Base-by-base conservation (phyloP, 331 rosid species). In the Telfairia occidentalis region DNA sequence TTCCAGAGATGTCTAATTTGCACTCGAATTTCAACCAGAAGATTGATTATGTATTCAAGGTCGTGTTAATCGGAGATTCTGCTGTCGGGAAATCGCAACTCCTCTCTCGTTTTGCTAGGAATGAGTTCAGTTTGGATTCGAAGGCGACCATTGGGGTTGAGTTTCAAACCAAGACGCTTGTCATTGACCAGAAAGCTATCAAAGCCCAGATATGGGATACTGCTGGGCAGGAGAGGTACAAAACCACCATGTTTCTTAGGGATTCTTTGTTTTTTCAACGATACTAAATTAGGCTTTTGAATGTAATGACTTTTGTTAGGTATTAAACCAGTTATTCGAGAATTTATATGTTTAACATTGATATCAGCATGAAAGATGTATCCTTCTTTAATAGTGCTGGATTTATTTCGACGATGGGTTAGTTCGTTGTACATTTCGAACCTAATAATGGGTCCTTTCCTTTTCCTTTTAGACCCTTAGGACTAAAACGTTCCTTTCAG, bases 201-300 rank as follows among this genome's bases (percentile, higher is more conserved):
- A 93, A 91, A 83, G 96, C 97, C 6, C 98, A 93, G 90, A 89
- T 93, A 81, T 93, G 98, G 98, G 98, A 93, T 72, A 93, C 98
- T 72, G 98, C 98, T 71, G 98, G 98, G 71, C 98, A 93, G 86
- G 98, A 93, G 86, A 93, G 98, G 98, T 93, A 84, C 21, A 12
- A 32, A 24, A 15, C 43, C 1, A 7, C n/a, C 29, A 0, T 10
- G 32, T 11, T 59, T 73, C 59, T 75, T 53, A 58, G 46, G 46
- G 73, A 28, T 43, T 3, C 34, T 16, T 29, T 69, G 0, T 38
- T 0, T 60, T 60, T n/a, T 35, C 48, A 34, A 63, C 2, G 26
- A 16, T 32, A 18, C 15, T 7, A 0, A 15, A 63, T n/a, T 63
- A 8, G 26, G 53, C 4, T 66, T 42, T 42, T 66, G 52, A 66